Evolutionary conservation across 129 eudicot genomes (phyloP).

Genomic region (Heracleum sosnowskyi): DNA sequence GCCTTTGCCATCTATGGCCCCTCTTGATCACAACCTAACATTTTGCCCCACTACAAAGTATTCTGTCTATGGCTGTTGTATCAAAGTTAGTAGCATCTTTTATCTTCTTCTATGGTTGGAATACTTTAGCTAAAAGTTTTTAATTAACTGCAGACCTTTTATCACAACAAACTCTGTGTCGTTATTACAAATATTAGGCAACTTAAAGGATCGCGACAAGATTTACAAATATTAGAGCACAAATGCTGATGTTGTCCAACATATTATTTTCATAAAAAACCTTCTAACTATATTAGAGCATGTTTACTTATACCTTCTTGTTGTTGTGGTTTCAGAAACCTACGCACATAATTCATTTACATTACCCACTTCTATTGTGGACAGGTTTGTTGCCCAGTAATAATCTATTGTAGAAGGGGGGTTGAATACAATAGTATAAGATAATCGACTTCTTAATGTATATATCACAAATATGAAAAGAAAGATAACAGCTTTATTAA

Average conservation of each 20-base stretch:
- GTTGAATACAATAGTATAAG: no score
- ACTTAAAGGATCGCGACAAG: neutral
- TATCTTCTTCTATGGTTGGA: neutral
- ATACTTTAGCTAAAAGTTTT: neutral
- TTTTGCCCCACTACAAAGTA: neutral
- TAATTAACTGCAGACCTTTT: neutral
- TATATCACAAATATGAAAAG: no score
- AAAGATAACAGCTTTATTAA: no score
- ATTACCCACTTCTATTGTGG: no score
- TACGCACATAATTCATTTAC: no score
- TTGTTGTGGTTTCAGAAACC: no score
- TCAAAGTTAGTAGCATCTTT: neutral
- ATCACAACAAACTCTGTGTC: neutral
- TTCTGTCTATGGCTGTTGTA: slow-evolving; percentile 4
- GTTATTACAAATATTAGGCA: neutral
- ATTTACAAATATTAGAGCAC: neutral
- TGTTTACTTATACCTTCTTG: no score
- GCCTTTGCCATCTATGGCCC: slow-evolving; percentile 3
- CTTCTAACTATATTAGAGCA: neutral
- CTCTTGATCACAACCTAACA: slow-evolving; percentile 1
- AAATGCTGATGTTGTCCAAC: neutral
- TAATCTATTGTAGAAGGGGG: no score
- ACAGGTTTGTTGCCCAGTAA: no score
- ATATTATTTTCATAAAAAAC: neutral
- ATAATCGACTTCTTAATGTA: no score